A percentile compares a stretch with the other conserved stretches of the same genome.
Conservation (phyloP, 257 asterid species). For the Orobanche coerulescens region DNA sequence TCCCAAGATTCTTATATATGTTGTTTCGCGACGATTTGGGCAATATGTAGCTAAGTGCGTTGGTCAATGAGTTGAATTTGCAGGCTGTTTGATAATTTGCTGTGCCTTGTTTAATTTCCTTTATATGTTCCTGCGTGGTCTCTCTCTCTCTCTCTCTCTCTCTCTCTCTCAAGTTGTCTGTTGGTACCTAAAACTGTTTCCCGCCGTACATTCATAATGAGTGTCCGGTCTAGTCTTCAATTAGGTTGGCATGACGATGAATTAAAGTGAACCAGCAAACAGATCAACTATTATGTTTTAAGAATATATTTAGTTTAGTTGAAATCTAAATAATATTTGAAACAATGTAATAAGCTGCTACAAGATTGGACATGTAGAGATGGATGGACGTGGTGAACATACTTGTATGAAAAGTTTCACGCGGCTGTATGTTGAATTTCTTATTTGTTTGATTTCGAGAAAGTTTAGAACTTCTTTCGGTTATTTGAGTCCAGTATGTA, state of each 20-base stretch:
- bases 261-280: neutral
- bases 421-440: neutral
- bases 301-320: neutral
- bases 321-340: neutral
- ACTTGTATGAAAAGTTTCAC: neutral
- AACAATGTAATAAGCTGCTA: neutral
- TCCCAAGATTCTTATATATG: neutral
- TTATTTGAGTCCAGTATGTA: neutral
- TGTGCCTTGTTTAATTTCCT: neutral
- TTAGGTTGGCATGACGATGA: neutral
- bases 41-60: neutral
- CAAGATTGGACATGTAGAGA: neutral
- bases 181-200: neutral
- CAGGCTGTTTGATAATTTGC: neutral
- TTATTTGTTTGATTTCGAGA: neutral
- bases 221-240: neutral
- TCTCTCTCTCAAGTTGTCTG: neutral
- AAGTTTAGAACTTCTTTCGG: slow-evolving; percentile 2
- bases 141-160: neutral
- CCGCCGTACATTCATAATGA: neutral
- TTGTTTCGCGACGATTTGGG: slow-evolving; percentile 13
- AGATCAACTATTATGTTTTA: neutral
- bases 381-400: neutral
- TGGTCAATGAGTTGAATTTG: neutral
- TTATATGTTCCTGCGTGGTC: neutral